Percentiles rank a stretch among this genome's conserved stretches.
These are phyloP conservation scores for Diaporthe sp. DNA, from an alignment of 2,329 filamentous ascomycete species.

Conservation along the genomic window DNA sequence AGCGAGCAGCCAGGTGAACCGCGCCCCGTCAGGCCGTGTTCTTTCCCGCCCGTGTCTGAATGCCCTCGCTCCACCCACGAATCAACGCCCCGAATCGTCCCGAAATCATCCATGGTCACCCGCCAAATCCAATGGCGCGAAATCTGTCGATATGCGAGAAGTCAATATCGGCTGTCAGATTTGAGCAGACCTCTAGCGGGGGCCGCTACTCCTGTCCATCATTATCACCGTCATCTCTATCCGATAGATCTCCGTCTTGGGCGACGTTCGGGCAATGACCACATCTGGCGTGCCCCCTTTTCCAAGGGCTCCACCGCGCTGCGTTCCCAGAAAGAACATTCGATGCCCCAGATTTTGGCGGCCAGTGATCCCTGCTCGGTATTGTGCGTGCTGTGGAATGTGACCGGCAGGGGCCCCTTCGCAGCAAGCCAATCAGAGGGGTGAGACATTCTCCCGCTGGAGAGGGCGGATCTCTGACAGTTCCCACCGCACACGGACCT, in stretches of 20 bases:
- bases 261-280: constrained; percentile 29
- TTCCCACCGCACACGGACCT: constrained; percentile 29
- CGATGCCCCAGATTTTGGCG: constrained; percentile 33
- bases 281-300: constrained; percentile 34
- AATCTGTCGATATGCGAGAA: constrained; percentile 35
- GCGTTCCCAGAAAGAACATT: constrained; percentile 30
- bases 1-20: constrained; percentile 29
- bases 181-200: not conserved
- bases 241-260: constrained; percentile 23
- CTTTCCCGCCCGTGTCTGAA: constrained; percentile 6
- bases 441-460: constrained; percentile 28
- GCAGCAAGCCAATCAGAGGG: constrained; percentile 23
- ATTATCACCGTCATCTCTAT: constrained; percentile 26
- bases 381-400: constrained; percentile 32
- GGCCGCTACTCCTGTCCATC: constrained; percentile 33
- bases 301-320: constrained; percentile 1
- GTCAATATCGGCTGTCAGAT: constrained; percentile 28
- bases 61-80: constrained; percentile 34
- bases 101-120: constrained; percentile 7
- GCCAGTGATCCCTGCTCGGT: constrained; percentile 9
- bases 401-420: constrained; percentile 20
- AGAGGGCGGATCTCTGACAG: constrained; percentile 34
- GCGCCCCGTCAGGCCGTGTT: not conserved
- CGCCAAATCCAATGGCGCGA: not conserved
- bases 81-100: constrained; percentile 30